These are phyloP conservation scores for Lizonia empirigonia DNA, from an alignment of 2,329 filamentous ascomycete species.

Conservation along the genomic window DNA sequence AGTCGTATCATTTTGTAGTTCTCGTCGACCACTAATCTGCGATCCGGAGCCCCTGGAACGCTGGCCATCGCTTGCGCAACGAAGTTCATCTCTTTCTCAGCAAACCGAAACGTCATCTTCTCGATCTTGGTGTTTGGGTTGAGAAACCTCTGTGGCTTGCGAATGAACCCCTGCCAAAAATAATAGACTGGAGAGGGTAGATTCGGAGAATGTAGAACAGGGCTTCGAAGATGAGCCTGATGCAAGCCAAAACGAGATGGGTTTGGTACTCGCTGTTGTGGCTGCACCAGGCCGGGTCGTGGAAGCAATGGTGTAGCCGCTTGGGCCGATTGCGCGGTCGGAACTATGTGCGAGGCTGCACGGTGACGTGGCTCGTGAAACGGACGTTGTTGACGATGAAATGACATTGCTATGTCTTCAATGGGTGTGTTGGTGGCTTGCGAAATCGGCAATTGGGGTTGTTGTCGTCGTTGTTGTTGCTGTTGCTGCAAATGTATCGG, in stretches of 20 bases:
- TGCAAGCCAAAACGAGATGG: slow-evolving; percentile 60
- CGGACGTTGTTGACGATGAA: neutral
- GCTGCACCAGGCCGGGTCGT: slow-evolving; percentile 34
- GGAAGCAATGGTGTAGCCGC: slow-evolving; percentile 42
- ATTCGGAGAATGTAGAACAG: slow-evolving; percentile 49
- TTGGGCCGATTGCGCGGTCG: neutral
- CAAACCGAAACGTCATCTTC: slow-evolving; percentile 56
- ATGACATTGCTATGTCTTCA: neutral
- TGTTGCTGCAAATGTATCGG: neutral
- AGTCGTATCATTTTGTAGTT: slow-evolving; percentile 69
- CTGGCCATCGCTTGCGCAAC: slow-evolving; percentile 46
- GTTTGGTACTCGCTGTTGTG: slow-evolving; percentile 51
- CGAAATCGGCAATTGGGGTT: neutral
- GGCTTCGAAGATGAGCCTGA: slow-evolving; percentile 63
- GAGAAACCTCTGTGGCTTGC: slow-evolving; percentile 53
- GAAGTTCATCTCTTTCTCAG: slow-evolving; percentile 42
- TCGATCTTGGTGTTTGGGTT: slow-evolving; percentile 48
- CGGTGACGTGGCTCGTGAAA: neutral
- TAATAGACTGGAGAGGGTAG: slow-evolving; percentile 57
- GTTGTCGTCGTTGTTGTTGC: neutral
- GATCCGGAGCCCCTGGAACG: slow-evolving; percentile 32
- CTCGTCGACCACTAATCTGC: slow-evolving; percentile 51
- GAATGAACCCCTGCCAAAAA: slow-evolving; percentile 59
- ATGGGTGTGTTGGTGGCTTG: neutral
- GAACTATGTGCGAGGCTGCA: neutral